Evolutionary conservation across 164 flowering plant species (phyloP), one percentile per base, ranked within the genome.

Genomic region (Sextonia rubra): DNA sequence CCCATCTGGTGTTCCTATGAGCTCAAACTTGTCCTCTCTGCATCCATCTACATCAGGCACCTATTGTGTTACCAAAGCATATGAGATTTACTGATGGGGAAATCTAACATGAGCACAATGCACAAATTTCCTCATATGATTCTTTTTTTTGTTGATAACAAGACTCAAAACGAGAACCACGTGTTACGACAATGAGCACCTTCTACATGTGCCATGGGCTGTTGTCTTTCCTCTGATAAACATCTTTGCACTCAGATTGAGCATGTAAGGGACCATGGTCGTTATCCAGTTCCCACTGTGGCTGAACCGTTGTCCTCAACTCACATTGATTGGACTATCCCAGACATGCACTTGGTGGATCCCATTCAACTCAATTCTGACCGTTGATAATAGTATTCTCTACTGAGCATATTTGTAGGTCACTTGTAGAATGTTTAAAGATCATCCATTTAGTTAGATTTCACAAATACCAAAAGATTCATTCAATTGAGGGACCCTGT

Each of bases 1-100:
- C 3, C 99, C 98, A 75, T 92, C 91, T n/a, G 97, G 92, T 37
- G 94, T 89, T 82, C 97, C 85, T 23, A 98, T 92, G n/a, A 95
- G 96, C 79, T 89, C 82, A 74, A 97, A 95, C n/a, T 73, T 74
- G 23, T 80, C 60, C 70, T 85, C 78, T 37, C 78, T 77, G 44
- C 83, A 89, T 75, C 91, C 89, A 84, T 92, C 97, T 55, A 88
- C 81, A 78, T 92, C 94, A 79, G 98, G 98, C n/a, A 92, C 89
- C 99, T 92, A 78, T 73, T 20, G 74, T 44, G 56, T 56, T 15
- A 18, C 17, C 2, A 61, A 24, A 61, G 25, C 24, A 61, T 61
- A 12, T 61, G 24, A 61, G 64, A 23, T 61, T 37, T 37, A 37
- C 23, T 23, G 11, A 58, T 58, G 61, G 61, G 61, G 61, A 58